A percentile compares a stretch with the other conserved stretches of the same genome.
These are phyloP conservation scores for Saccharomycopsis sp. DNA, from an alignment of 805 yeast genomes.

Conservation along the genomic window DNA sequence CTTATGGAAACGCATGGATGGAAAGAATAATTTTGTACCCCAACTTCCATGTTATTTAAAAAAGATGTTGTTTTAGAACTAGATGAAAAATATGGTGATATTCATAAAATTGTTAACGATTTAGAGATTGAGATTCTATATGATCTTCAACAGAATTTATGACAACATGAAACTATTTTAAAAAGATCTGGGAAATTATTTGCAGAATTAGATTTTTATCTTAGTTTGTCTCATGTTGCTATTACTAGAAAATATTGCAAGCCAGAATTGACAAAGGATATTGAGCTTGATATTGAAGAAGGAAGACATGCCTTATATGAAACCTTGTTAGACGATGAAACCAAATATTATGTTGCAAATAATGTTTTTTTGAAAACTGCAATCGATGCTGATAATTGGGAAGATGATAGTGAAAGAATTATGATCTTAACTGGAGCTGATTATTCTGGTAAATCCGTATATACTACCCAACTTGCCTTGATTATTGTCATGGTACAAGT, in stretches of 20 bases:
- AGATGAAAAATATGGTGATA: conserved; percentile 33
- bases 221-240: conserved; percentile 27
- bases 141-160: conserved; percentile 23
- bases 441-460: conserved; percentile 80
- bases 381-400: conserved; percentile 20
- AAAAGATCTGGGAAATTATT: conserved; percentile 20
- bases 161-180: conserved; percentile 17
- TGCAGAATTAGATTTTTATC: conserved; percentile 30
- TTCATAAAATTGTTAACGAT: conserved; percentile 31
- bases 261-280: conserved; percentile 26
- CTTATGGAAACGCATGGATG: conserved; percentile 19
- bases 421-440: conserved; percentile 72
- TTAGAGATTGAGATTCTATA: conserved; percentile 31
- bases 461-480: conserved; percentile 65
- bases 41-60: conserved; percentile 29
- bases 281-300: conserved; percentile 24
- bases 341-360: conserved; percentile 34
- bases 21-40: conserved; percentile 30
- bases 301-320: conserved; percentile 43
- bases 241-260: conserved; percentile 22
- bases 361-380: conserved; percentile 26
- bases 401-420: conserved; percentile 30
- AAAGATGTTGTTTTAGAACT: conserved; percentile 23
- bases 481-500: conserved; percentile 62
- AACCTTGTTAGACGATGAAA: conserved; percentile 21